Base-by-base conservation (phyloP, 2,329 filamentous ascomycete species). In the Tetracladium maxilliforme region DNA sequence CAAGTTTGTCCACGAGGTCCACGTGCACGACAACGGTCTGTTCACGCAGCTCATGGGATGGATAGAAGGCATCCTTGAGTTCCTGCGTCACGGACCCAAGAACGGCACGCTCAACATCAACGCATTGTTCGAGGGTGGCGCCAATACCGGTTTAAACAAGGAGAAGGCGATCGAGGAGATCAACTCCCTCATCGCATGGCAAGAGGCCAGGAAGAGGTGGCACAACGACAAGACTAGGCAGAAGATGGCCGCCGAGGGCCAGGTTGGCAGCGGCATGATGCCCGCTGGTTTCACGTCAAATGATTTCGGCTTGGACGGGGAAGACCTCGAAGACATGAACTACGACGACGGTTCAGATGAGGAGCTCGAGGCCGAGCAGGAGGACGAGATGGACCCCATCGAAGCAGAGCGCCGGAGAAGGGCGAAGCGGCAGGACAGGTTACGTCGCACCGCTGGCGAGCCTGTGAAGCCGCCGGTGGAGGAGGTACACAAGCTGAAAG, bases 1-100 rank as follows among this genome's bases (percentile, higher is more conserved):
- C 65, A 95, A 93, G 49, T 98, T 98, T 48, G 79, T 98, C 4
- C 90, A 98, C 48, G 90, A 98, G 52, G 87, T 98, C 1, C 90
- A 98, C 45, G 74, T 81, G 6, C 87, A 98, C 42, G 90, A 98
- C 47, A 92, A 98, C 34, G 90, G 90, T 1, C 68, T 98, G 2
- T 98, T 98, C 41, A 86, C 84, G 18, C 81, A 92, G 41, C 66
- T 98, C 25, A 98, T 98, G 90, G 74, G 74, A 14, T 95, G 90
- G 90, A 75, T 95, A 22, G 90, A 98, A 54, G 80, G 78, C 18
- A 95, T 98, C 30, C 67, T 98, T 6, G 81, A 90, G 33, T 98
- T 95, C 52, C 58, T 98, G 16, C 72, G 87, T 22, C 75, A 84
- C 35, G 90, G 90, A 0, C 90, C 86, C 2, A 67, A 64, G 37